These are phyloP conservation scores for Plasmodium vinckei DNA, from an alignment of 169 alveolate genomes.

Conservation along the genomic window DNA sequence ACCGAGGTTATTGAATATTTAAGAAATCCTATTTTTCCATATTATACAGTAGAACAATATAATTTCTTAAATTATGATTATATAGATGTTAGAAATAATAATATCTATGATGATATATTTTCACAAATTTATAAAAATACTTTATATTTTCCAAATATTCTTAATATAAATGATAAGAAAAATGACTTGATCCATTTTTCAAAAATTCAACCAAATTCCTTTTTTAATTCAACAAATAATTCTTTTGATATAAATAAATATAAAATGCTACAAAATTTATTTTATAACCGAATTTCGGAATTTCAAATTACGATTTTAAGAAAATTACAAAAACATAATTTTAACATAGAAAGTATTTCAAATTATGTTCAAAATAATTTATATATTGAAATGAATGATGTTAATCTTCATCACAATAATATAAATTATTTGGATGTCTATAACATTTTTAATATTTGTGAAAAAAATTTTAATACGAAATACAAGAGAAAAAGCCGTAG, in stretches of 20 bases:
- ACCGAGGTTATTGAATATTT: conserved; percentile 1
- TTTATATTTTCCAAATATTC: not conserved
- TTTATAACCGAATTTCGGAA: conserved; percentile 51
- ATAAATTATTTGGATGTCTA: conserved; percentile 47
- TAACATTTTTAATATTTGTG: conserved; percentile 70
- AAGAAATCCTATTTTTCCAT: conserved; percentile 18
- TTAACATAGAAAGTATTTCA: conserved; percentile 33
- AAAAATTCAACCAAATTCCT: not conserved
- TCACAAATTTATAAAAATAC: not conserved
- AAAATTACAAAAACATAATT: conserved; percentile 64
- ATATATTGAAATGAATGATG: conserved; percentile 48
- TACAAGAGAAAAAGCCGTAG: not conserved
- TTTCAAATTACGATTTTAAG: conserved; percentile 54
- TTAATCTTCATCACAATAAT: conserved; percentile 47
- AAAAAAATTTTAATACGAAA: not conserved
- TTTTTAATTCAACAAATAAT: conserved; percentile 1
- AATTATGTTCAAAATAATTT: conserved; percentile 46
- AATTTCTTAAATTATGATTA: not conserved
- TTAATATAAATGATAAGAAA: not conserved
- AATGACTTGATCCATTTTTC: not conserved
- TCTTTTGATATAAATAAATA: conserved; percentile 22
- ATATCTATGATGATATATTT: not conserved
- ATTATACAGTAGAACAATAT: conserved; percentile 16
- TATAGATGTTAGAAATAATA: not conserved
- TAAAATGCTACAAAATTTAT: conserved; percentile 33